Evolutionary conservation across 257 asterid genomes (phyloP).

Genomic region (Eucommia ulmoides): DNA sequence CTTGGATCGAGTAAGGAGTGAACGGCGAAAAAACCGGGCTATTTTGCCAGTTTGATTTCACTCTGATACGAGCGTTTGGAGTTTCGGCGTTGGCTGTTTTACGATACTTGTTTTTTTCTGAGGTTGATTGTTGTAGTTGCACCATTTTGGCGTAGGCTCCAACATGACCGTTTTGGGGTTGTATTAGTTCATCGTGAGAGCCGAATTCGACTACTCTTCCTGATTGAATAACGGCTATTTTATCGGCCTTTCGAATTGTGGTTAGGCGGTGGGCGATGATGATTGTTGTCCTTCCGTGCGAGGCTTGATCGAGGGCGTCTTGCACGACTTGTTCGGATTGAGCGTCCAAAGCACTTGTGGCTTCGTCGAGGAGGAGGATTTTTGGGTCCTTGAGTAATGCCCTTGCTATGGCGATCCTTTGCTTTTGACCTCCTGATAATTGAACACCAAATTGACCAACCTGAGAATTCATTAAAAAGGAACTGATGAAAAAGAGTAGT

Average conservation of each 20-base stretch:
- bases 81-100: not conserved
- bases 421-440: constrained; percentile 75
- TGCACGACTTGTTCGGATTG: constrained; percentile 62
- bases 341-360: constrained; percentile 68
- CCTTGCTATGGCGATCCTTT: constrained; percentile 70
- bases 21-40: constrained; percentile 28
- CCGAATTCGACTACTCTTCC: constrained; percentile 59
- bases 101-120: constrained; percentile 7
- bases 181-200: constrained; percentile 49
- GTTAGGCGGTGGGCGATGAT: constrained; percentile 57
- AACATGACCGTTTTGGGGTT: constrained; percentile 14
- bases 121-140: constrained; percentile 32
- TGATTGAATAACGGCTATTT: constrained; percentile 38
- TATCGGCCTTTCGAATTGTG: constrained; percentile 42
- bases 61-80: constrained; percentile 20
- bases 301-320: constrained; percentile 55
- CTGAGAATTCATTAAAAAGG: constrained; percentile 20
- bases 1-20: constrained; percentile 22
- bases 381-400: constrained; percentile 53
- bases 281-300: constrained; percentile 52
- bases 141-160: constrained; percentile 49
- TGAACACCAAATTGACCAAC: constrained; percentile 70
- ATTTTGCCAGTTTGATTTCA: constrained; percentile 31
- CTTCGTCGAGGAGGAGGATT: constrained; percentile 72
- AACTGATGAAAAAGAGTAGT: no score